A percentile compares a stretch with the other conserved stretches of the same genome.
phyloP scores from a whole-genome alignment of 179 eudicot genomes.

The Beta lomatogona region DNA sequence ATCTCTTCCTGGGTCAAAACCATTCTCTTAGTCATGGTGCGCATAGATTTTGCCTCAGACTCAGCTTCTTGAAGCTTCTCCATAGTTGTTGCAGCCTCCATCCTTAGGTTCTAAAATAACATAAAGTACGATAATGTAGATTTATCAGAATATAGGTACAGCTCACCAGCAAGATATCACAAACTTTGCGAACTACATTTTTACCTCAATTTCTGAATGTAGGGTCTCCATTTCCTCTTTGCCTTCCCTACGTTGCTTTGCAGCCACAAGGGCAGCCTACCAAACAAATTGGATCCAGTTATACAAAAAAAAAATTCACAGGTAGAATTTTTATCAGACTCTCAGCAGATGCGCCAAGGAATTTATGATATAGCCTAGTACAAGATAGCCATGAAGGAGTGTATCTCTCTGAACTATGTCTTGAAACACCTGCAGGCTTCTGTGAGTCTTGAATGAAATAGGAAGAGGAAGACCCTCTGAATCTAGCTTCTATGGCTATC shows the following conservation, averaged over 20 bases:
- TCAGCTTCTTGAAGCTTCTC: constrained; percentile 83
- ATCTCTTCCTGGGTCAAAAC: constrained; percentile 96
- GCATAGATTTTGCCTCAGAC: constrained; percentile 89
- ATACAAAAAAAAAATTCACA: constrained; percentile 18
- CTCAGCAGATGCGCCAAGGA: constrained; percentile 6
- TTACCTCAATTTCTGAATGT: constrained; percentile 79
- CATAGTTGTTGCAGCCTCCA: constrained; percentile 56
- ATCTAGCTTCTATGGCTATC: background rate
- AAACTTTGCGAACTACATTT: constrained; percentile 12
- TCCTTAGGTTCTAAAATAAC: constrained; percentile 60
- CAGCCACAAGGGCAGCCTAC: constrained; percentile 92
- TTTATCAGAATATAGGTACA: background rate
- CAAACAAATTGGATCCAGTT: constrained; percentile 20
- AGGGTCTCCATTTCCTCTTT: constrained; percentile 74
- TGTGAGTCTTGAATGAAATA: background rate
- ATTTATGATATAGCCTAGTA: background rate
- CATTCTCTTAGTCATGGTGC: constrained; percentile 91
- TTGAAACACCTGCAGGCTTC: background rate
- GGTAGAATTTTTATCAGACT: background rate
- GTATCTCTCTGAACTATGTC: background rate
- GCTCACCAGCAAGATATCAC: constrained; percentile 6
- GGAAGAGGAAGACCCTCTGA: background rate
- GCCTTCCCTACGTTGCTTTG: constrained; percentile 77
- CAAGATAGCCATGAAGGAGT: background rate
- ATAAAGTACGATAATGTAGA: constrained; percentile 5